Evolutionary conservation across 2,329 filamentous ascomycete genomes (phyloP).

Genomic region (Hirsutella rhossiliensis): DNA sequence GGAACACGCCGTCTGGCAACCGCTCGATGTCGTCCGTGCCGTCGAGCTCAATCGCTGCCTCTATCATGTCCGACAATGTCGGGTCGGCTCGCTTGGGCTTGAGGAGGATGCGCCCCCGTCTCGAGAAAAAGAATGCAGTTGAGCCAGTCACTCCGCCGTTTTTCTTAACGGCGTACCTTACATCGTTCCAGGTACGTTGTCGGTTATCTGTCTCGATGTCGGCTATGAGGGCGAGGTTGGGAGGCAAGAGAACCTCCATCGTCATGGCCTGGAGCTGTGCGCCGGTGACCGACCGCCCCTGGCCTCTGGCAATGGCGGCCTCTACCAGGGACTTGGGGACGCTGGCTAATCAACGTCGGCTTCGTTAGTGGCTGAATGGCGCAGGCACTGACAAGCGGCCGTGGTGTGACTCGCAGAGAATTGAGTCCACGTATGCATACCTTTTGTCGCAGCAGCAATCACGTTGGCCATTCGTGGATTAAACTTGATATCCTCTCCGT

Average conservation of each 20-base stretch:
- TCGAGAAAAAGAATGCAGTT: slow-evolving; percentile 75
- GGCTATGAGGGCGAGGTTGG: slow-evolving; percentile 66
- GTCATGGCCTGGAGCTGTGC: slow-evolving; percentile 64
- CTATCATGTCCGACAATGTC: slow-evolving; percentile 63
- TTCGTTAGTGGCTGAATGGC: not conserved
- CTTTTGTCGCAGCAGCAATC: slow-evolving; percentile 69
- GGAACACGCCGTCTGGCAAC: slow-evolving; percentile 55
- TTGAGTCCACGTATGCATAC: slow-evolving; percentile 19
- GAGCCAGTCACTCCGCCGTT: slow-evolving; percentile 58
- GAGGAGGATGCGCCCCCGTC: slow-evolving; percentile 64
- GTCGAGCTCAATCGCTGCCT: slow-evolving; percentile 66
- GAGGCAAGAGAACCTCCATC: slow-evolving; percentile 70
- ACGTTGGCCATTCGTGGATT: slow-evolving; percentile 68
- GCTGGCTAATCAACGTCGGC: slow-evolving; percentile 33
- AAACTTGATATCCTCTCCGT: slow-evolving; percentile 57
- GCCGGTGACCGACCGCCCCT: slow-evolving; percentile 68
- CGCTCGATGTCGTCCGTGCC: slow-evolving; percentile 64
- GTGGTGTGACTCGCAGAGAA: not conserved
- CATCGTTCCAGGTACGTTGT: slow-evolving; percentile 57
- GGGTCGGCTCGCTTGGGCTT: slow-evolving; percentile 34
- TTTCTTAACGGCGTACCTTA: slow-evolving; percentile 61
- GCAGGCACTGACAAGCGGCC: not conserved
- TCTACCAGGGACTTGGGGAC: slow-evolving; percentile 81
- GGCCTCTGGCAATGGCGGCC: slow-evolving; percentile 73
- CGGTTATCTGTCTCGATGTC: slow-evolving; percentile 81